Conservation (phyloP, 345 rosid species). For the Eucalyptus polybractea region DNA sequence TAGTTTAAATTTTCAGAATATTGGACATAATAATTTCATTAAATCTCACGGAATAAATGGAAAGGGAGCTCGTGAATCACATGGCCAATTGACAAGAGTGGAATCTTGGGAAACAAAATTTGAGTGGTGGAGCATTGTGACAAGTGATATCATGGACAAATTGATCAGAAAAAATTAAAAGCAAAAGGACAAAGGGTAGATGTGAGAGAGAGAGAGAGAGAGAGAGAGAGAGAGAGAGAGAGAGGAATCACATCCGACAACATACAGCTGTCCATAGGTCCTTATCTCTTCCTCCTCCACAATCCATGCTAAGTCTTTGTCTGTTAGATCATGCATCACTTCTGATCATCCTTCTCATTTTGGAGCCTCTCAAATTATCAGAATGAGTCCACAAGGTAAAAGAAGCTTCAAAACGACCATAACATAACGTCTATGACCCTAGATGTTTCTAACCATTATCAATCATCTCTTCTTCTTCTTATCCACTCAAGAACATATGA, state of each 20-base stretch:
- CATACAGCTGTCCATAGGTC: not conserved
- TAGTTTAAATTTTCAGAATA: too few species aligned
- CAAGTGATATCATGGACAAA: not conserved
- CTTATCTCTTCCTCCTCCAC: not conserved
- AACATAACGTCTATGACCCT: not conserved
- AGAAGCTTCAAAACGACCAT: not conserved
- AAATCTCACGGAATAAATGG: not conserved
- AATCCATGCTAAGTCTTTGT: not conserved
- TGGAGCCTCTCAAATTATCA: not conserved
- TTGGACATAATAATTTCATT: rapidly evolving
- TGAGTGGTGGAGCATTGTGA: not conserved
- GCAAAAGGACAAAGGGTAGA: not conserved
- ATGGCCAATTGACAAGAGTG: not conserved
- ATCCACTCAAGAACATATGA: not conserved
- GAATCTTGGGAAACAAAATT: not conserved
- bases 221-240: not conserved
- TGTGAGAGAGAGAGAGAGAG: not conserved
- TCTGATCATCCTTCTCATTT: not conserved
- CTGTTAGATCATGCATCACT: not conserved
- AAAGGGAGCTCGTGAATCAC: not conserved
- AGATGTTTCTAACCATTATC: not conserved
- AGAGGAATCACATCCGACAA: not conserved
- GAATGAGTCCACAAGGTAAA: not conserved
- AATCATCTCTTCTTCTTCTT: not conserved
- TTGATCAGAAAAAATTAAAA: not conserved